These are phyloP conservation scores for Elasticomyces elasticus DNA, from an alignment of 495 filamentous ascomycete genomes.

Conservation along the genomic window DNA sequence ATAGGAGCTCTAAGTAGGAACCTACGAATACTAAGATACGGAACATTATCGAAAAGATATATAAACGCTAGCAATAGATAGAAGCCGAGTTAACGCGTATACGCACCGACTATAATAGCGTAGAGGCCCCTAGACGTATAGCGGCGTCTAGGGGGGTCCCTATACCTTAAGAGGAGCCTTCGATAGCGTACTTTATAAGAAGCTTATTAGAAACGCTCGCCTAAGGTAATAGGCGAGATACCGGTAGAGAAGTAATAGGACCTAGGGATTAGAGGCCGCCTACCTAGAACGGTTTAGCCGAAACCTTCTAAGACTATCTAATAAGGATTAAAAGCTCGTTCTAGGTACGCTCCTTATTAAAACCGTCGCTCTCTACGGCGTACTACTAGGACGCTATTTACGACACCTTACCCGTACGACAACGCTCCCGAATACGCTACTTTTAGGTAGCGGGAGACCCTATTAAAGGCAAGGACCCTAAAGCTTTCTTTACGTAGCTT, in stretches of 20 bases:
- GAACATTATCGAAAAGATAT: conserved; percentile 1
- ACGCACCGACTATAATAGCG: neutral
- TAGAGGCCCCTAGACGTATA: neutral
- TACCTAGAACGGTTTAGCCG: neutral
- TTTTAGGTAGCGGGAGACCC: neutral
- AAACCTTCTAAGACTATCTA: conserved; percentile 5
- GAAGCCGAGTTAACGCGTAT: neutral
- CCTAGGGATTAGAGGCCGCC: conserved; percentile 2
- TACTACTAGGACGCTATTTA: conserved; percentile 7
- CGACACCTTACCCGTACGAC: neutral
- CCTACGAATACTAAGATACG: neutral
- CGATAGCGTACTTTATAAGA: neutral
- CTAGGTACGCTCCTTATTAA: neutral
- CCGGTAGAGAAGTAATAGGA: neutral
- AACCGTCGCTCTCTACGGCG: neutral
- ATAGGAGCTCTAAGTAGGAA: neutral
- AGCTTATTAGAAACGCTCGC: neutral
- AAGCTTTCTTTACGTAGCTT: conserved; percentile 3
- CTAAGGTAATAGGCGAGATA: neutral
- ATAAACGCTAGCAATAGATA: conserved; percentile 2
- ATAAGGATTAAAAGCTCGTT: conserved; percentile 4
- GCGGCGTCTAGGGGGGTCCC: neutral
- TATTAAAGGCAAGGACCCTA: neutral
- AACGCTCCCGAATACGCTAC: neutral
- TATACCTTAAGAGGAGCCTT: neutral